Conservation (phyloP, 345 rosid species). For the Citrus australasica region DNA sequence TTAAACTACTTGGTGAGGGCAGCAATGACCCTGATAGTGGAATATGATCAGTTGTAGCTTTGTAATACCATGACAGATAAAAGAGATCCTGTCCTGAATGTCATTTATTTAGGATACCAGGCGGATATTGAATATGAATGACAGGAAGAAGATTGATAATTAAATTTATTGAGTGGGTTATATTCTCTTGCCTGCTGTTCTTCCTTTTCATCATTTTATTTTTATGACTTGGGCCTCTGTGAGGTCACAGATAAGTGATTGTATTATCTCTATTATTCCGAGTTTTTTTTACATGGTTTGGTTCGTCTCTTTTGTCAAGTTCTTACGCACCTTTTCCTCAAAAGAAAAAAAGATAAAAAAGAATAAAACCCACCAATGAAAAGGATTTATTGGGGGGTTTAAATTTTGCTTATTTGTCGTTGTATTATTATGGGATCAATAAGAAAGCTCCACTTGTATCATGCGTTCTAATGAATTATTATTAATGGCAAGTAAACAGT, state of each 20-base stretch:
- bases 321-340: not conserved
- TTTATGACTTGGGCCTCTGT: not conserved
- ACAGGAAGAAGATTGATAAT: constrained; percentile 8
- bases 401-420: not conserved
- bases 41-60: constrained; percentile 18
- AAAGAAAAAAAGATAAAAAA: not conserved
- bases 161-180: not conserved
- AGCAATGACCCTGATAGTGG: constrained; percentile 1
- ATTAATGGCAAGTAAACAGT: not conserved
- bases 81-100: constrained; percentile 9
- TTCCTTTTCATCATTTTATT: not conserved
- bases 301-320: not conserved
- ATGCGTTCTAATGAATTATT: no score
- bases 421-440: not conserved
- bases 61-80: constrained; percentile 13
- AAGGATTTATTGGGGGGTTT: not conserved
- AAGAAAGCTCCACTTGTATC: constrained; percentile 8
- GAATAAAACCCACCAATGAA: not conserved
- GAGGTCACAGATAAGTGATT: not conserved
- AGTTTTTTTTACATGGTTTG: not conserved
- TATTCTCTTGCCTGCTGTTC: not conserved
- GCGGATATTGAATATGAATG: not conserved
- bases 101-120: constrained; percentile 5
- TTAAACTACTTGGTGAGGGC: not conserved
- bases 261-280: not conserved